phyloP scores from a whole-genome alignment of 371 early-diverging fungal genomes.

The Mortierella sp. region DNA sequence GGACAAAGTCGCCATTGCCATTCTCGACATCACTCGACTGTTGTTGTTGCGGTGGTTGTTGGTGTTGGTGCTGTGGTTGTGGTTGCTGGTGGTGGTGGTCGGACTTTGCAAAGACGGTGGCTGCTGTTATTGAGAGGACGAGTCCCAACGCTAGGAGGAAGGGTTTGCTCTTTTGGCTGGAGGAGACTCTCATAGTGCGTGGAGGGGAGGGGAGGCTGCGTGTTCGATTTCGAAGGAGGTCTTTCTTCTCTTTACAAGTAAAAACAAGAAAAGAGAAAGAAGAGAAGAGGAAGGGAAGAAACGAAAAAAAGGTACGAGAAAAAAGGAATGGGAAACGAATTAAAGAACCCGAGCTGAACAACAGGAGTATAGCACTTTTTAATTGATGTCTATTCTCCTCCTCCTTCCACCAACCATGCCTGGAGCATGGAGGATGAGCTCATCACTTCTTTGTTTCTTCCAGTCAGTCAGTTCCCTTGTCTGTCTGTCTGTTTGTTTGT shows the following conservation, averaged over 20 bases:
- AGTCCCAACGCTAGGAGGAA: constrained; percentile 1
- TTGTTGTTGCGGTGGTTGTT: neutral
- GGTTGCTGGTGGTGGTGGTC: neutral
- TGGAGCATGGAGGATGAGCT: neutral
- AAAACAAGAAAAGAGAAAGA: neutral
- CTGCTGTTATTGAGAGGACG: constrained; percentile 2
- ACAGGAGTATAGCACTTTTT: neutral
- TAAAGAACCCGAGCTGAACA: neutral
- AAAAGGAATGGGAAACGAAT: neutral
- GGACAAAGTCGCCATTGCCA: neutral
- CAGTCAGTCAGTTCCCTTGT: too few relatives aligned
- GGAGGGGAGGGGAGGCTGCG: neutral
- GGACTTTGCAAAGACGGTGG: neutral
- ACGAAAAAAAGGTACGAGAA: neutral
- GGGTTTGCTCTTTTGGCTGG: neutral
- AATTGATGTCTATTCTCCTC: neutral
- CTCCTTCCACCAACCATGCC: neutral
- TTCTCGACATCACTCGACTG: neutral
- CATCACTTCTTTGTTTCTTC: neutral
- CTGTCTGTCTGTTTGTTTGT: neutral
- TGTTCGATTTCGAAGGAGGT: neutral
- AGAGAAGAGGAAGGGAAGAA: neutral
- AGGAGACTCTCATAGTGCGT: neutral
- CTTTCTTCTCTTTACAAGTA: neutral
- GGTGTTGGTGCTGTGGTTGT: neutral